Evolutionary conservation across 2,329 filamentous ascomycete genomes (phyloP).

Genomic region (Helicocarpus griseus): DNA sequence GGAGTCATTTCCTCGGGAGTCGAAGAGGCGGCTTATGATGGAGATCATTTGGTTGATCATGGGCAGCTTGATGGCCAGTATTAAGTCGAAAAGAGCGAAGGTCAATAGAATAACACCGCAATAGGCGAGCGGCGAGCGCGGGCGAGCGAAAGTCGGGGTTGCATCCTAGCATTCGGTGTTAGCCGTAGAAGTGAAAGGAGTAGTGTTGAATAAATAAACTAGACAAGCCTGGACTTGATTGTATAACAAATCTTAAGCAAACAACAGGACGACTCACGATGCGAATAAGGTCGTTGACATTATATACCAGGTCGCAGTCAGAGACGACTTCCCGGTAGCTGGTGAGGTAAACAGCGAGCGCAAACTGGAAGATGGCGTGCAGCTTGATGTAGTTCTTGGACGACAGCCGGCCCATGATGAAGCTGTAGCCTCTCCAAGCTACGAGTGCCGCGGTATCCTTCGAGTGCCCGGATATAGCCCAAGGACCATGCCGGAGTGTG

Average conservation of each 20-base stretch:
- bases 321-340: conserved; percentile 61
- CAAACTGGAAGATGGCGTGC: conserved; percentile 74
- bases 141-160: conserved; percentile 56
- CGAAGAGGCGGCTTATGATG: conserved; percentile 34
- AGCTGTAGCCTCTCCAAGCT: conserved; percentile 4
- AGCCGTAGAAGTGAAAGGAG: background rate
- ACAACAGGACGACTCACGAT: conserved; percentile 45
- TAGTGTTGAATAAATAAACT: background rate
- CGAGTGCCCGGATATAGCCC: background rate
- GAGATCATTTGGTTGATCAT: conserved; percentile 58
- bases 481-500: background rate
- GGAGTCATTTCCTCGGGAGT: background rate
- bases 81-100: conserved; percentile 54
- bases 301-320: conserved; percentile 69
- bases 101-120: conserved; percentile 62
- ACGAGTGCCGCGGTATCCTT: conserved; percentile 4
- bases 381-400: conserved; percentile 71
- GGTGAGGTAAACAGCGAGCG: conserved; percentile 74
- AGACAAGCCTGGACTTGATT: background rate
- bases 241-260: no score
- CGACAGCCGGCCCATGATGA: conserved; percentile 69
- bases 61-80: conserved; percentile 47
- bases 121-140: conserved; percentile 58
- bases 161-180: conserved; percentile 27
- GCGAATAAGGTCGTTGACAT: conserved; percentile 74